These are phyloP conservation scores for Arabis alpina DNA, from an alignment of 345 rosid genomes.

Conservation along the genomic window DNA sequence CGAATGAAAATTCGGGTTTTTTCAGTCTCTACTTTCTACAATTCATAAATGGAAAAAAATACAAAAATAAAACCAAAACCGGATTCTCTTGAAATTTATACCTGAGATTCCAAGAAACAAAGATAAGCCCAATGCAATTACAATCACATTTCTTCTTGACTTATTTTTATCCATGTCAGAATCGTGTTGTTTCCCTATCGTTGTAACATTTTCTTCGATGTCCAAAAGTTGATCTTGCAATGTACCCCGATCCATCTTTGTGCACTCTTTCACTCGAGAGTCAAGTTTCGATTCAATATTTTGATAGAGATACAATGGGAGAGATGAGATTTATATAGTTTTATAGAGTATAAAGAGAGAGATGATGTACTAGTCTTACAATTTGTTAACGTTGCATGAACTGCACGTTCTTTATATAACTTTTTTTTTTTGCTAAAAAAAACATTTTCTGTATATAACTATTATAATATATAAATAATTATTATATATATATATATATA, in stretches of 20 bases:
- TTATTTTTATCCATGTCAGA: neutral
- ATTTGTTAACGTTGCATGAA: slow-evolving; percentile 2
- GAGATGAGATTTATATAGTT: slow-evolving; percentile 12
- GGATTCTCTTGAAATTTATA: neutral
- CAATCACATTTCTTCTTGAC: slow-evolving; percentile 9
- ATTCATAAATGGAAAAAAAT: too few species aligned
- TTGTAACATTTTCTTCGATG: slow-evolving; percentile 5
- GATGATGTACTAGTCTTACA: neutral
- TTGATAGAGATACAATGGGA: slow-evolving; percentile 5
- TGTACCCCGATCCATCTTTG: slow-evolving; percentile 2
- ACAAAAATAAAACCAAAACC: too few species aligned
- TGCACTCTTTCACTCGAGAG: neutral
- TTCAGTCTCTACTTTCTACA: too few species aligned
- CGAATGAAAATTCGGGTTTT: too few species aligned
- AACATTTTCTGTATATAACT: too few species aligned
- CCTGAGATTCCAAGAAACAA: slow-evolving; percentile 22
- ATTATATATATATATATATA: neutral
- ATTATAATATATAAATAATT: neutral
- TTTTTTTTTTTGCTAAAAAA: neutral
- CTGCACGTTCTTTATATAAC: slow-evolving; percentile 5
- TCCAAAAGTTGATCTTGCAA: slow-evolving; percentile 21
- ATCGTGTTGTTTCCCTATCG: neutral
- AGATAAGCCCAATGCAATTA: neutral
- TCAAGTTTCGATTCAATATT: neutral
- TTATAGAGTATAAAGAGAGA: slow-evolving; percentile 7